Evolutionary conservation across 352 stramenopile species (phyloP).

Genomic region (Globisporangium ultimum): DNA sequence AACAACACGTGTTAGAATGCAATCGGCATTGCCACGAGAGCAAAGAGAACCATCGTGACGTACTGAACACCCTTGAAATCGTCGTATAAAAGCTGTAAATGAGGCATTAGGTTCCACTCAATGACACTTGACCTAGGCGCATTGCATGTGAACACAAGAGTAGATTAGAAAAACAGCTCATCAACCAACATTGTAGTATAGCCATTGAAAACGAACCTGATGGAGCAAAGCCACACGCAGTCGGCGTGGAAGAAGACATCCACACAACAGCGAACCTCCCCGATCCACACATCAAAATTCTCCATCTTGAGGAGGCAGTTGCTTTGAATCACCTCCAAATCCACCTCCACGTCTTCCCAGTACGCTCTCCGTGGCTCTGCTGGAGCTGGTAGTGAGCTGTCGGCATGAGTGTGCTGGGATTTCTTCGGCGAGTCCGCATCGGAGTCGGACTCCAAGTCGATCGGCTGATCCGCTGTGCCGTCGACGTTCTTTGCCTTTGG

Average conservation of each 20-base stretch:
- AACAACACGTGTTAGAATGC: background rate
- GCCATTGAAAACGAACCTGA: constrained; percentile 19
- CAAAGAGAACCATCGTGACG: constrained; percentile 5
- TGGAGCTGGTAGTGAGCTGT: constrained; percentile 7
- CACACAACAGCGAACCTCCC: constrained; percentile 31
- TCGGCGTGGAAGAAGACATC: constrained; percentile 33
- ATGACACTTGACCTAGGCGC: constrained; percentile 5
- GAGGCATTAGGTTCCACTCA: constrained; percentile 11
- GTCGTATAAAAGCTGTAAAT: constrained; percentile 9
- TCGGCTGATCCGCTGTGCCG: constrained; percentile 37
- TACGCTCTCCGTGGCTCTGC: constrained; percentile 3
- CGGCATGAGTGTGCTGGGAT: constrained; percentile 7
- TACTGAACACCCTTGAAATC: constrained; percentile 11
- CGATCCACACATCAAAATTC: constrained; percentile 39
- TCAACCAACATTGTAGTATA: constrained; percentile 5
- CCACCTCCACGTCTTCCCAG: constrained; percentile 21
- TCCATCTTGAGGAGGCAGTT: constrained; percentile 14
- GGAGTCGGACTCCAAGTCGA: constrained; percentile 48
- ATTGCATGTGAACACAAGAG: background rate
- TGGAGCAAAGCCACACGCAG: constrained; percentile 32
- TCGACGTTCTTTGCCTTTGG: constrained; percentile 2
- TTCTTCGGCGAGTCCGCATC: constrained; percentile 22
- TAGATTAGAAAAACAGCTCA: background rate
- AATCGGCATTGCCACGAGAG: background rate
- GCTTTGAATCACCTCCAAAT: constrained; percentile 23